phyloP scores from a whole-genome alignment of 2,329 filamentous ascomycete species.

The Aspergillus sp. region DNA sequence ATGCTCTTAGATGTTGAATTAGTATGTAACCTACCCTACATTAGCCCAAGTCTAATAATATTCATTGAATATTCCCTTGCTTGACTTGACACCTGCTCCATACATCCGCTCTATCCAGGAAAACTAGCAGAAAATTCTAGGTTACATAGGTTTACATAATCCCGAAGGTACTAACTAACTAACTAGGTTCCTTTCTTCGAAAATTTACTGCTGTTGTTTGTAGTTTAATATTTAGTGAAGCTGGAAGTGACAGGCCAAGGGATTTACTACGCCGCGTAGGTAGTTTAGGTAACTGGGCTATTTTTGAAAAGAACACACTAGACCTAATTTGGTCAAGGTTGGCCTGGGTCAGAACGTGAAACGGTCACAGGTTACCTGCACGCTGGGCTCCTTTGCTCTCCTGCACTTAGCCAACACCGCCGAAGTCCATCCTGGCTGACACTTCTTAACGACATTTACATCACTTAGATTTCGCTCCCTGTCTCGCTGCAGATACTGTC shows the following conservation, averaged over 20 bases:
- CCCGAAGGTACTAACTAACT: background rate
- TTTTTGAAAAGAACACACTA: constrained; percentile 15
- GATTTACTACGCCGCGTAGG: background rate
- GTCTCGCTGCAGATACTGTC: constrained; percentile 8
- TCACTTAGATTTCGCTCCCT: constrained; percentile 11
- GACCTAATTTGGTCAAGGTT: constrained; percentile 13
- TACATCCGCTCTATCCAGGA: background rate
- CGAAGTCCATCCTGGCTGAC: constrained; percentile 21
- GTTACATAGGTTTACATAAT: background rate
- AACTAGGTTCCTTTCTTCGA: background rate
- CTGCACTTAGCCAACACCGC: constrained; percentile 30
- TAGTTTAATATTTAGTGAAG: background rate
- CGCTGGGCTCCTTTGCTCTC: constrained; percentile 29
- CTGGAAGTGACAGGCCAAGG: background rate
- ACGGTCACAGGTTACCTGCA: constrained; percentile 26
- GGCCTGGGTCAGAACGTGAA: constrained; percentile 18
- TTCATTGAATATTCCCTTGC: background rate
- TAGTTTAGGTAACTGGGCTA: background rate
- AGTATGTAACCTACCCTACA: background rate
- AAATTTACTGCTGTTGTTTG: background rate
- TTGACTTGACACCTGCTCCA: background rate
- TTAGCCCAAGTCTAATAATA: background rate
- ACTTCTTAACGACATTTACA: constrained; percentile 18
- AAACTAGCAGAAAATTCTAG: background rate
- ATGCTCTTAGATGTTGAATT: background rate